Conservation (phyloP, 306 rosid genomes). For the Canavalia gladiata region DNA sequence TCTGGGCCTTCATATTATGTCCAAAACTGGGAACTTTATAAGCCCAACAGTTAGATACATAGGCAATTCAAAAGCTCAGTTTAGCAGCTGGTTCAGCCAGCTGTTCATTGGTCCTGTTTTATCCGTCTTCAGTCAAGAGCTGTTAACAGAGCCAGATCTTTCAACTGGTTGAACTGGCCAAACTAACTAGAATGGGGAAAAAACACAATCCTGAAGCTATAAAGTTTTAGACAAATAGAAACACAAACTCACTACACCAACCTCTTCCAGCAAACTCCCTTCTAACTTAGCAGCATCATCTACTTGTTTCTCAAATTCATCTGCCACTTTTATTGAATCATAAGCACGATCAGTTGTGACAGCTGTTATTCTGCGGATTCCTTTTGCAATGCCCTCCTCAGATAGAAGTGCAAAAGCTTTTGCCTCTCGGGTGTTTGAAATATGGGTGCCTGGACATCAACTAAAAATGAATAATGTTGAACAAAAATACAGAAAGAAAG, state of each 20-base stretch:
- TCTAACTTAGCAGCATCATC: conserved; percentile 68
- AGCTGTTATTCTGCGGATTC: conserved; percentile 93
- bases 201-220: conserved; percentile 6
- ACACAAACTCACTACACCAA: conserved; percentile 44
- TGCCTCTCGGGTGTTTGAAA: conserved; percentile 92
- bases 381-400: conserved; percentile 98
- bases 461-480: conserved; percentile 46
- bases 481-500: conserved; percentile 28
- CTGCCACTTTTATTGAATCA: conserved; percentile 70
- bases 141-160: conserved; percentile 27
- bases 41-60: neutral
- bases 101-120: too few relatives aligned
- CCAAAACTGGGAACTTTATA: neutral
- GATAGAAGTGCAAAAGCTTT: conserved; percentile 93
- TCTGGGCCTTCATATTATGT: neutral
- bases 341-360: conserved; percentile 83
- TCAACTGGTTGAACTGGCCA: conserved; percentile 1
- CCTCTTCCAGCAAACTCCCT: conserved; percentile 90
- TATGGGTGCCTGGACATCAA: conserved; percentile 78
- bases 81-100: conserved; percentile 11
- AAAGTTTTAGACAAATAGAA: conserved; percentile 16
- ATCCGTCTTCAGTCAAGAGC: neutral
- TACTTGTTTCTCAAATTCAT: conserved; percentile 83
- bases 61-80: neutral
- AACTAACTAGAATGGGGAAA: conserved; percentile 25